These are phyloP conservation scores for Datisca glomerata DNA, from an alignment of 306 rosid genomes.

Conservation along the genomic window DNA sequence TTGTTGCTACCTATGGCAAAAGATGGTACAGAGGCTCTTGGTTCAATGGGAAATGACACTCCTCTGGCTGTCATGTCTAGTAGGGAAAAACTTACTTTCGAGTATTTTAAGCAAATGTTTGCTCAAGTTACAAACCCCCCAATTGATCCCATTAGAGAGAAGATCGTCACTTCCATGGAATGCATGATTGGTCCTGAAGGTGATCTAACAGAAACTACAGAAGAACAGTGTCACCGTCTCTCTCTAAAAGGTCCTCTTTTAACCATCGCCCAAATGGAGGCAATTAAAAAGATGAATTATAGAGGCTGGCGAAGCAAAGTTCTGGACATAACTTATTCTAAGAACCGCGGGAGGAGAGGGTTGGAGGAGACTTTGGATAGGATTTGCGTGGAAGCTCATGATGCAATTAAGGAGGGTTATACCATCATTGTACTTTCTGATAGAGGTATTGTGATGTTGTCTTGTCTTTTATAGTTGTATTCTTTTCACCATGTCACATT, in stretches of 20 bases:
- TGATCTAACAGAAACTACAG: conserved; percentile 79
- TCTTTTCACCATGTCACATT: background rate
- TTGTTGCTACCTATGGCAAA: conserved; percentile 98
- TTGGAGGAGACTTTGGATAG: conserved; percentile 79
- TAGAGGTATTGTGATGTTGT: conserved; percentile 51
- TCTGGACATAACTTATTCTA: conserved; percentile 79
- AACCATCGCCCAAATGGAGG: conserved; percentile 67
- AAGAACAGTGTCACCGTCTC: conserved; percentile 90
- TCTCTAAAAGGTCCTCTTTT: conserved; percentile 82
- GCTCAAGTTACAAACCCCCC: conserved; percentile 99
- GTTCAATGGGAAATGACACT: conserved; percentile 97
- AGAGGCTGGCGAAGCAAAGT: conserved; percentile 92
- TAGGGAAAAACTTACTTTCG: conserved; percentile 81
- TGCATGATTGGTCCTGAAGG: conserved; percentile 99
- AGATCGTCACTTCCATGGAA: conserved; percentile 90
- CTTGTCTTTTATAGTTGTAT: background rate
- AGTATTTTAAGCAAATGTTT: conserved; percentile 97
- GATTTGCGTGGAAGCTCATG: conserved; percentile 71
- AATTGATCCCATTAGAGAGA: conserved; percentile 92
- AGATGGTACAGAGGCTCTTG: conserved; percentile 93
- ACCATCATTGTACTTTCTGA: conserved; percentile 86
- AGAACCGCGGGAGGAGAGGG: conserved; percentile 59
- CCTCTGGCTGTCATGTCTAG: conserved; percentile 94
- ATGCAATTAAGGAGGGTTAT: conserved; percentile 75
- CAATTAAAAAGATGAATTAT: conserved; percentile 71